phyloP scores from a whole-genome alignment of 2,329 filamentous ascomycete genomes.

The Aureobasidium namibiae region DNA sequence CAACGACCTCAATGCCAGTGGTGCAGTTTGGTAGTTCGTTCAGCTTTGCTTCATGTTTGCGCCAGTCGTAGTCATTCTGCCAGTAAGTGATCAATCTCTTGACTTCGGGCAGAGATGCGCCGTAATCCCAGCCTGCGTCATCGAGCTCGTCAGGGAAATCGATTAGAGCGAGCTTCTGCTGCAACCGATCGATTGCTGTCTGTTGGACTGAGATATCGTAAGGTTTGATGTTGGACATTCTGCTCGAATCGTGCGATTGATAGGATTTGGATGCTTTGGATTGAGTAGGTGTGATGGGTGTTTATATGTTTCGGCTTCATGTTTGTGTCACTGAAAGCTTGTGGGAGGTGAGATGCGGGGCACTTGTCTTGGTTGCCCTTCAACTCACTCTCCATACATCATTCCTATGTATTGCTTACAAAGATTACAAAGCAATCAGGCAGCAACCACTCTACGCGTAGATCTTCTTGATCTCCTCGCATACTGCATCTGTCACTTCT shows the following conservation, averaged over 20 bases:
- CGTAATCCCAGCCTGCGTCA: conserved; percentile 47
- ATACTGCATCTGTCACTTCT: conserved; percentile 37
- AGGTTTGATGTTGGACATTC: neutral
- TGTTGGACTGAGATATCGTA: neutral
- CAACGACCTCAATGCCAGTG: conserved; percentile 45
- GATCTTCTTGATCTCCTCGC: conserved; percentile 27
- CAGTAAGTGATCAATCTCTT: conserved; percentile 52
- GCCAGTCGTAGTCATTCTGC: conserved; percentile 53
- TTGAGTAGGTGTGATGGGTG: too few relatives aligned
- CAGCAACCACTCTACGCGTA: neutral
- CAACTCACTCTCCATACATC: neutral
- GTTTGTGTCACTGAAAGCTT: neutral
- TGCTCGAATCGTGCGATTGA: neutral
- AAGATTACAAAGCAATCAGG: neutral
- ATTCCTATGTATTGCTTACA: neutral
- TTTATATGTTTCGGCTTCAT: neutral
- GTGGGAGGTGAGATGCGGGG: neutral
- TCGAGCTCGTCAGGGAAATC: conserved; percentile 28
- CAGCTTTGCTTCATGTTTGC: conserved; percentile 47
- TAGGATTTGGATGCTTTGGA: too few relatives aligned
- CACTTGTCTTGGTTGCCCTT: neutral
- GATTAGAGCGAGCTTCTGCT: neutral
- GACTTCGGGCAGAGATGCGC: conserved; percentile 51
- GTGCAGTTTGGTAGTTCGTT: conserved; percentile 55
- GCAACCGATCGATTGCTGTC: neutral